Base-by-base conservation (phyloP, 352 stramenopile genomes). In the Pythium oligandrum region DNA sequence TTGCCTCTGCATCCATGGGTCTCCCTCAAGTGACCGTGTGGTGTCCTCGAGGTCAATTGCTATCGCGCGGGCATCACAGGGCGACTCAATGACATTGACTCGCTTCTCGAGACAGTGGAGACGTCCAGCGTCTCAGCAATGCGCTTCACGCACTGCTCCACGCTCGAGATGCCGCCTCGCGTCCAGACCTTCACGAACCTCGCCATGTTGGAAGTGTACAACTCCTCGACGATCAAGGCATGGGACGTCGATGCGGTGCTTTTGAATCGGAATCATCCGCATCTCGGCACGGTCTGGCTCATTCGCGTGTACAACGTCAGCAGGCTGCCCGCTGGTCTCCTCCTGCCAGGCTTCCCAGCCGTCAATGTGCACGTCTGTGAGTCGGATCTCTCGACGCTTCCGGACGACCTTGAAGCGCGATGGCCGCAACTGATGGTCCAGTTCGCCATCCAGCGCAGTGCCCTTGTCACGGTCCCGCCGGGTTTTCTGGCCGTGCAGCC, bases 21-120 rank as follows among this genome's bases (percentile, higher is more conserved):
- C 4, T 31, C 12, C 2, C 32, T 12, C 38, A 44, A 35, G 31
- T 32, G 53, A 8, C 12, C 53, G 37, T 53, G 44, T 31, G 44
- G 35, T 7, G 36, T 55, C 2, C 46, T 66, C 11, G 48, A 61
- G 44, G 37, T 66, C 44, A 66, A 61, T 49, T 66, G 59, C 40
- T 61, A 47, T n/a, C 51, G 52, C 7, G 43, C 42, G 9, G 31
- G 43, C 11, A 36, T 57, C 32, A n/a, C 7, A 8, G 43, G 53
- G 2, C 31, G 36, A 3, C 9, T 17, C 1, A 31, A 39, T 11
- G 42, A 59, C 6, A 53, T 63, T 10, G 31, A 51, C 8, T 2
- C 7, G 2, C 4, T 48, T 17, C 44, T 59, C 7, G 12, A 12
- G 1, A 5, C 31, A 6, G 12, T 43, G 6, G 53, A 55, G 8